Conservation (phyloP, 352 stramenopile species). For the Phytophthora hybrid region DNA sequence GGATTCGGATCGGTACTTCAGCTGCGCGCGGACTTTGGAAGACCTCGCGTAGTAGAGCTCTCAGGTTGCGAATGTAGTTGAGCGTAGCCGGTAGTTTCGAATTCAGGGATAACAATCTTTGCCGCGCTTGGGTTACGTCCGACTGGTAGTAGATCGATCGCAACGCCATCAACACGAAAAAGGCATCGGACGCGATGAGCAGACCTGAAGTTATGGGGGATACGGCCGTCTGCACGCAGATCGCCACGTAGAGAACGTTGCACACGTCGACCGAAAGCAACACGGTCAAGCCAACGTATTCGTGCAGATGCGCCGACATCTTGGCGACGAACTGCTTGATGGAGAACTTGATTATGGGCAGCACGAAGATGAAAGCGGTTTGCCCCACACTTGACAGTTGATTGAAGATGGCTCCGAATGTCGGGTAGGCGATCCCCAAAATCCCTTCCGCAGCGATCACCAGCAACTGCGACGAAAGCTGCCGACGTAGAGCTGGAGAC, state of each 20-base stretch:
- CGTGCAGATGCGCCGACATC: constrained; percentile 23
- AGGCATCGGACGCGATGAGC: constrained; percentile 29
- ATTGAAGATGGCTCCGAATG: constrained; percentile 24
- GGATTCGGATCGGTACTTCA: constrained; percentile 3
- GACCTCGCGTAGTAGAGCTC: not conserved
- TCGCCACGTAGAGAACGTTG: constrained; percentile 40
- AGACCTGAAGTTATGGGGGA: constrained; percentile 23
- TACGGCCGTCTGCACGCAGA: constrained; percentile 40
- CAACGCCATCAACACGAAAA: constrained; percentile 18
- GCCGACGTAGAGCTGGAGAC: constrained; percentile 5
- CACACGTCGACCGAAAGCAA: constrained; percentile 47
- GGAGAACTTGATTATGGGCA: constrained; percentile 25
- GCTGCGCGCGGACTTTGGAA: not conserved
- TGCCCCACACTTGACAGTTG: constrained; percentile 1
- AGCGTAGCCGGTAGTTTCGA: not conserved
- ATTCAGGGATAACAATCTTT: not conserved
- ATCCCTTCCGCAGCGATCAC: constrained; percentile 21
- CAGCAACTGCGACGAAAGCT: constrained; percentile 6
- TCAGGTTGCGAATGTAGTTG: constrained; percentile 12
- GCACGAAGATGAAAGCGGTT: constrained; percentile 16
- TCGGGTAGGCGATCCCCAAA: constrained; percentile 11
- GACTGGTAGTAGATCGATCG: constrained; percentile 24
- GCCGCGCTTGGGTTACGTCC: not conserved
- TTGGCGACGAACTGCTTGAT: constrained; percentile 33
- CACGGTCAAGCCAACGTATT: constrained; percentile 30